Base-by-base conservation (phyloP, 495 filamentous ascomycete species). In the Astrothelium subdiscretum region DNA sequence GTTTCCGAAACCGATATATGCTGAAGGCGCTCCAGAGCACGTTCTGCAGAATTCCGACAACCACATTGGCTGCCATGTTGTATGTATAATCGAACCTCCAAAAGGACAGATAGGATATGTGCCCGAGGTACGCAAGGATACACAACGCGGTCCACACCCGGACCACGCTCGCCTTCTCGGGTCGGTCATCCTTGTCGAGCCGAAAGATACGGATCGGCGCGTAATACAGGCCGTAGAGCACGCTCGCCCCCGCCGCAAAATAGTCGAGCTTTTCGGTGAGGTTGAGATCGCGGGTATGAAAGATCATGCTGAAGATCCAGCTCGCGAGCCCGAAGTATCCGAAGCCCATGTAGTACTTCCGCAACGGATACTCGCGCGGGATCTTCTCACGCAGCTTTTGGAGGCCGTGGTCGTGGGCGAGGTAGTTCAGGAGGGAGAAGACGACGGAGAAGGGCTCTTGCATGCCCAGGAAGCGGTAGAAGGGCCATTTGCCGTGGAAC, bases 401-500 rank as follows among this genome's bases (percentile, higher is more conserved):
- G 66, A 96, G 83, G 61, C 94, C 94, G 61, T 83, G 72, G 71
- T 86, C 84, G 76, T 98, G 94, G n/a, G 90, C 94, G 31, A 84
- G 78, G 64, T 92, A 83, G 77, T 98, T 97, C 68, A 95, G 77
- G 58, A 92, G 78, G 66, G 89, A 94, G 81, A 97, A 98, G 64
- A 97, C 77, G 60, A 97, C 94, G 32, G 85, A 89, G 74, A 89
- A 89, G 64, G 92, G 90, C 77, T 98, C 94, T 76, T 98, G 94
- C 77, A 96, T 85, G 68, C 94, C 94, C 20, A 95, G 74, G 63
- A 96, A 79, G 63, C 94, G 86, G 65, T 82, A 78, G 79, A 98
- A 98, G 31, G 94, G 94, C 94, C 94, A 98, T 83, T 98, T 98
- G n/a, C 95, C 94, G 78, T 98, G 92, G 79, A 89, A 98, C 77